A percentile compares a stretch with the other conserved stretches of the same genome.
Conservation (phyloP, 768 basidiomycete species). For the Lactifluus pinguis region DNA sequence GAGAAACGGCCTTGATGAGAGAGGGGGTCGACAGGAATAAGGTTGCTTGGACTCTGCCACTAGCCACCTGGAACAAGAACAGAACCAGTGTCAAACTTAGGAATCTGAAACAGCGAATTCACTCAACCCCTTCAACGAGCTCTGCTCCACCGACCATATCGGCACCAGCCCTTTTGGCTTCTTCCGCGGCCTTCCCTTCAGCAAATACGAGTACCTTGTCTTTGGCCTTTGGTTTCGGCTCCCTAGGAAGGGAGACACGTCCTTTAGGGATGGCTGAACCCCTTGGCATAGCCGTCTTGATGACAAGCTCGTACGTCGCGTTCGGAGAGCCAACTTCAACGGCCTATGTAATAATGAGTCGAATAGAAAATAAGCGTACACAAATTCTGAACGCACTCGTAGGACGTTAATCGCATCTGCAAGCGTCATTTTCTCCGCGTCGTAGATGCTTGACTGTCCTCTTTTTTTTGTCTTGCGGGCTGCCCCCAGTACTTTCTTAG, state of each 20-base stretch:
- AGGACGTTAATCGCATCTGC: constrained; percentile 59
- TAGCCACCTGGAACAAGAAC: constrained; percentile 46
- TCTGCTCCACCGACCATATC: constrained; percentile 87
- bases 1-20: constrained; percentile 69
- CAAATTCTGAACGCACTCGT: constrained; percentile 26
- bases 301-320: constrained; percentile 68
- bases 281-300: constrained; percentile 72
- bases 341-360: constrained; percentile 39
- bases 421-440: constrained; percentile 58
- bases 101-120: constrained; percentile 8
- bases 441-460: constrained; percentile 46
- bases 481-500: constrained; percentile 51
- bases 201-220: constrained; percentile 91
- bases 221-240: constrained; percentile 60
- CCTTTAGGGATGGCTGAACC: constrained; percentile 84
- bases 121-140: constrained; percentile 75
- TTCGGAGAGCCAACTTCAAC: constrained; percentile 73
- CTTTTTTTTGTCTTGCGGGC: constrained; percentile 43
- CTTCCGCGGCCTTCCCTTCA: constrained; percentile 71
- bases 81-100: neutral
- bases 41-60: constrained; percentile 66
- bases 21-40: constrained; percentile 78
- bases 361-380: constrained; percentile 27
- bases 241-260: constrained; percentile 74
- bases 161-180: constrained; percentile 82